Conservation (phyloP, 768 basidiomycete species). For the Suillus discolor region DNA sequence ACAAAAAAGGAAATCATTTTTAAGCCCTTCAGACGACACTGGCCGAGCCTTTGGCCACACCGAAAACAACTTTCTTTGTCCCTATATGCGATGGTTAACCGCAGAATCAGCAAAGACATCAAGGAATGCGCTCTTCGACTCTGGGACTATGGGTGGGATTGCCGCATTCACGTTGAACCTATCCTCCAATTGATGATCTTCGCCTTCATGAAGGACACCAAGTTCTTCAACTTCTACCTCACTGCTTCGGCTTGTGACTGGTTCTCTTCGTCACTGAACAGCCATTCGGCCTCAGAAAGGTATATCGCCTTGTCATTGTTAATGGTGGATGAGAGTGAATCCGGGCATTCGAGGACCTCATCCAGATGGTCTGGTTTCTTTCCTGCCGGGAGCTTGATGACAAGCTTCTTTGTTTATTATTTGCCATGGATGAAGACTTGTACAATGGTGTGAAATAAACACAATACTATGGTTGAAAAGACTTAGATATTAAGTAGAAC, state of each 20-base stretch:
- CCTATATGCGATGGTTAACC: too few species aligned
- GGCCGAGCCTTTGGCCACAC: too few species aligned
- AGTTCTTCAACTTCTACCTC: not conserved
- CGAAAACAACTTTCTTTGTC: too few species aligned
- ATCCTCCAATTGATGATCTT: too few species aligned
- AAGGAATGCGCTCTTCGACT: too few species aligned
- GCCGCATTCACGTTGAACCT: too few species aligned
- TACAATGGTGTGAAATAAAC: not conserved
- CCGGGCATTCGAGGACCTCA: not conserved
- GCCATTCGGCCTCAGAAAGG: not conserved
- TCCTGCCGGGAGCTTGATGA: not conserved
- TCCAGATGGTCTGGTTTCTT: not conserved
- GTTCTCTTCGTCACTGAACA: not conserved
- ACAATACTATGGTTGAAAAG: not conserved
- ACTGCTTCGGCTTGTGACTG: not conserved
- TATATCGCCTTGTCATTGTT: not conserved
- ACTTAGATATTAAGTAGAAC: not conserved
- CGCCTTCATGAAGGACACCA: too few species aligned
- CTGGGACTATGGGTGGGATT: too few species aligned
- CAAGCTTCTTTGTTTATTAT: not conserved
- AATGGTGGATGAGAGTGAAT: not conserved
- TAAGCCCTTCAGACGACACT: too few species aligned
- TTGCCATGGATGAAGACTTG: not conserved
- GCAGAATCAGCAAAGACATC: too few species aligned
- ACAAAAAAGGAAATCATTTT: too few species aligned